These are phyloP conservation scores for Cyberlindnera subsufficiens DNA, from an alignment of 805 yeast species.

Conservation along the genomic window DNA sequence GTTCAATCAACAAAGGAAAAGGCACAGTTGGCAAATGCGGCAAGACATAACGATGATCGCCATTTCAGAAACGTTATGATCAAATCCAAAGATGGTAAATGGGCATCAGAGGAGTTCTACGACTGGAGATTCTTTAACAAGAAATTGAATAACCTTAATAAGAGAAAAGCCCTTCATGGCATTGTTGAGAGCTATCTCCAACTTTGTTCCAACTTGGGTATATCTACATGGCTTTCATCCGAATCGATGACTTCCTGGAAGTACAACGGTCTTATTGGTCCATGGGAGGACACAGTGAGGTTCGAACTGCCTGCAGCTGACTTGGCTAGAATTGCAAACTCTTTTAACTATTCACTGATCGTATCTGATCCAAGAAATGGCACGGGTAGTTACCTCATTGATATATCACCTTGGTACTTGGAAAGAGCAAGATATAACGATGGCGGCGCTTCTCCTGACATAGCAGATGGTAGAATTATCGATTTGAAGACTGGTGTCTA, in stretches of 20 bases:
- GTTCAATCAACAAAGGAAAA: conserved; percentile 25
- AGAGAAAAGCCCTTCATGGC: conserved; percentile 41
- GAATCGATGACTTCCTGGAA: conserved; percentile 46
- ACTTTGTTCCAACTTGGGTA: conserved; percentile 35
- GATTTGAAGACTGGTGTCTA: conserved; percentile 56
- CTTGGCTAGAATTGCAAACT: conserved; percentile 37
- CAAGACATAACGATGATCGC: conserved; percentile 24
- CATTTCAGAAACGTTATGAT: conserved; percentile 28
- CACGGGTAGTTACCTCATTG: conserved; percentile 39
- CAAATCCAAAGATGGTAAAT: conserved; percentile 28
- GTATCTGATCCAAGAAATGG: conserved; percentile 39
- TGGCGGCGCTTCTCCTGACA: conserved; percentile 38
- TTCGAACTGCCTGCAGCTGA: conserved; percentile 48
- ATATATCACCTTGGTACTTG: conserved; percentile 44
- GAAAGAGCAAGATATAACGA: conserved; percentile 44
- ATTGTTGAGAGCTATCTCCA: conserved; percentile 40
- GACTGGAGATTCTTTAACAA: conserved; percentile 65
- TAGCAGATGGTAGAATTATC: conserved; percentile 48
- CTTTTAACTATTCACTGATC: conserved; percentile 41
- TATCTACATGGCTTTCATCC: conserved; percentile 42
- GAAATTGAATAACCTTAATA: conserved; percentile 30
- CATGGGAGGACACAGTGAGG: conserved; percentile 47
- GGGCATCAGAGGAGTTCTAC: conserved; percentile 35
- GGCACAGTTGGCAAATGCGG: conserved; percentile 25
- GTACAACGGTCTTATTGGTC: conserved; percentile 43